phyloP scores from a whole-genome alignment of 495 filamentous ascomycete species.

The Penicillium alfredii region DNA sequence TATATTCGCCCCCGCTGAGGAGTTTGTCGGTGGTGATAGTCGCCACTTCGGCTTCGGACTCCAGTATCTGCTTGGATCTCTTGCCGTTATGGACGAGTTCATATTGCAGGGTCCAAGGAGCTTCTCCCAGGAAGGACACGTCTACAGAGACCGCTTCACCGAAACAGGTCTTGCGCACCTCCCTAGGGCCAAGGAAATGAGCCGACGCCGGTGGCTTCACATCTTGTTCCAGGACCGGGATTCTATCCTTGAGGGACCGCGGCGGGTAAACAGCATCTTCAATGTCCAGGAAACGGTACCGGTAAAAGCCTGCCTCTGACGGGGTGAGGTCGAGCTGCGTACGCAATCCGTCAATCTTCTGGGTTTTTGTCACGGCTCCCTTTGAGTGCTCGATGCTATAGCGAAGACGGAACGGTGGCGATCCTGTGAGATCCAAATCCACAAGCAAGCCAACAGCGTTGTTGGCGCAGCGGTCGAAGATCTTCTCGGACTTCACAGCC shows the following conservation, averaged over 20 bases:
- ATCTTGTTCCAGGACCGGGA: conserved; percentile 68
- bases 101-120: conserved; percentile 86
- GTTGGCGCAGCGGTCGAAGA: conserved; percentile 89
- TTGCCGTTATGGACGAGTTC: conserved; percentile 89
- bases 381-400: conserved; percentile 64
- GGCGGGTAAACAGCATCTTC: conserved; percentile 70
- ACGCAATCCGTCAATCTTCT: conserved; percentile 58
- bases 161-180: conserved; percentile 63
- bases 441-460: conserved; percentile 86
- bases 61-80: conserved; percentile 59
- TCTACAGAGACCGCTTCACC: conserved; percentile 70
- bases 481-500: conserved; percentile 63
- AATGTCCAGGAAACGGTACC: conserved; percentile 75
- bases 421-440: conserved; percentile 80
- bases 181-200: conserved; percentile 51
- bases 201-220: conserved; percentile 90
- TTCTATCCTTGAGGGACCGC: conserved; percentile 44
- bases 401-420: conserved; percentile 74
- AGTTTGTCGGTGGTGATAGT: conserved; percentile 70
- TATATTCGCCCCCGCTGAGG: conserved; percentile 78
- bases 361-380: conserved; percentile 42
- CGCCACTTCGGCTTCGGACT: conserved; percentile 52
- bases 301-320: conserved; percentile 71
- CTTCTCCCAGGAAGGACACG: conserved; percentile 69
- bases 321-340: conserved; percentile 83